Base-by-base conservation (phyloP, 352 stramenopile genomes). In the Phytophthora crassamura region DNA sequence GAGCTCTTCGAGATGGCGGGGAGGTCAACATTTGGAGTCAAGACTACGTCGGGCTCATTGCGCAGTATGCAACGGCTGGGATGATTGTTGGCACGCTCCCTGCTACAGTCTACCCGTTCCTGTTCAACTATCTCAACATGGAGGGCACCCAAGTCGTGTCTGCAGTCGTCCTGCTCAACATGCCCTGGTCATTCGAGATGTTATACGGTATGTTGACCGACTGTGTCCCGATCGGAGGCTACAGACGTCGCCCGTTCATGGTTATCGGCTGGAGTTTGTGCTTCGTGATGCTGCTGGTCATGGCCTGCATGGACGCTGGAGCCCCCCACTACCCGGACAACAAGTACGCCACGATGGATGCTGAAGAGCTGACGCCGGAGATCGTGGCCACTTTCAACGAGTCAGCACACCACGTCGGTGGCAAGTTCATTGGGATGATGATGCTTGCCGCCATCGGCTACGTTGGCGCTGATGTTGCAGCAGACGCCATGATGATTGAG, bases 131-230 rank as follows among this genome's bases (percentile, higher is more conserved):
- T 59, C 65, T 85, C 42, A 72, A 86, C 58, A 80, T 83, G 72
- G 64, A 79, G 50, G 72, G 73, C 39, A 68, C 76, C 7, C 67
- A 83, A 49, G 60, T 75, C 9, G 65, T 84, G 18, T 75, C 77
- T 9, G 79, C 79, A 20, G 46, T 18, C 0, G 62, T 72, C 36
- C 55, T 88, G 6, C 48, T 86, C 43, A 72, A 70, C 38, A 51
- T 87, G 60, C 75, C 77, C 0, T 89, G 80, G 80, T 84, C 74
- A 2, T 84, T 87, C 66, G 86, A 85, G 43, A 47, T 80, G n/a
- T 77, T 89, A 42, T 83, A 80, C 52, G 78, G 77, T 15, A 69
- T 89, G 38, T 25, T 82, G 8, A 81, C 75, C 2, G 80, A 89
- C 36, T 84, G 74, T 34, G 32, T 82, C 32, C 78, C 79, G 22